A percentile compares a stretch with the other conserved stretches of the same genome.
phyloP scores from a whole-genome alignment of 2,329 filamentous ascomycete genomes.

The Clonostachys chloroleuca region DNA sequence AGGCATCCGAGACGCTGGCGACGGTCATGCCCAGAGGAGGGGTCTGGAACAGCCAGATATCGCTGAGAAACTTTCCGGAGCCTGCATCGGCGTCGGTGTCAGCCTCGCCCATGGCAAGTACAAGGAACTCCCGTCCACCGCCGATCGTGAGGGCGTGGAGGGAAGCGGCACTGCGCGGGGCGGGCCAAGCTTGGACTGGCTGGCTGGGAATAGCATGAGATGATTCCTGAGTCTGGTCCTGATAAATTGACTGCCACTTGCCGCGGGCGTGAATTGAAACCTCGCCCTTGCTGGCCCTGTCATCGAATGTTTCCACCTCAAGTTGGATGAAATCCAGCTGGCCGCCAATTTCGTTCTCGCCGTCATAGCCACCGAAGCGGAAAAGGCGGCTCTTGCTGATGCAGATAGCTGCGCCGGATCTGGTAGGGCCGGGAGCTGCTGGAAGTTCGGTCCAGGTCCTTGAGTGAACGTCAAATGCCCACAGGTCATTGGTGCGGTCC shows the following conservation, averaged over 20 bases:
- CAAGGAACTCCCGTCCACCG: constrained; percentile 56
- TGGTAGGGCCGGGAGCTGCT: constrained; percentile 59
- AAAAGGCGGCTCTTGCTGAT: constrained; percentile 62
- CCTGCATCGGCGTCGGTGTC: constrained; percentile 43
- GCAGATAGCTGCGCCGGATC: constrained; percentile 65
- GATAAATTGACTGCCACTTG: constrained; percentile 48
- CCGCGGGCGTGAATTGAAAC: constrained; percentile 44
- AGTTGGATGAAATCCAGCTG: constrained; percentile 63
- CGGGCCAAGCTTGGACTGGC: constrained; percentile 39
- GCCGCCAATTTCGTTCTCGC: constrained; percentile 63
- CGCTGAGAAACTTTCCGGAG: constrained; percentile 50
- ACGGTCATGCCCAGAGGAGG: constrained; percentile 49
- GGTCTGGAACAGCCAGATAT: constrained; percentile 62
- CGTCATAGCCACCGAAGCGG: constrained; percentile 79
- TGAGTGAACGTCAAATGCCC: constrained; percentile 68
- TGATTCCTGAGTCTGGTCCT: constrained; percentile 24
- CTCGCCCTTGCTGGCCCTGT: constrained; percentile 41
- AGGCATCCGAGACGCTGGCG: constrained; percentile 51
- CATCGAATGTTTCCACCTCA: constrained; percentile 50
- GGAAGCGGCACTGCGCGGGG: constrained; percentile 45
- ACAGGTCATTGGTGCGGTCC: constrained; percentile 62
- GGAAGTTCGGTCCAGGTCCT: constrained; percentile 65
- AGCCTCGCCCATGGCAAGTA: constrained; percentile 57
- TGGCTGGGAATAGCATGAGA: constrained; percentile 27
- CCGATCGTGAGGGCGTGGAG: constrained; percentile 53